Base-by-base conservation (phyloP, 139 green algal genomes). In the Chlorella vulgaris region DNA sequence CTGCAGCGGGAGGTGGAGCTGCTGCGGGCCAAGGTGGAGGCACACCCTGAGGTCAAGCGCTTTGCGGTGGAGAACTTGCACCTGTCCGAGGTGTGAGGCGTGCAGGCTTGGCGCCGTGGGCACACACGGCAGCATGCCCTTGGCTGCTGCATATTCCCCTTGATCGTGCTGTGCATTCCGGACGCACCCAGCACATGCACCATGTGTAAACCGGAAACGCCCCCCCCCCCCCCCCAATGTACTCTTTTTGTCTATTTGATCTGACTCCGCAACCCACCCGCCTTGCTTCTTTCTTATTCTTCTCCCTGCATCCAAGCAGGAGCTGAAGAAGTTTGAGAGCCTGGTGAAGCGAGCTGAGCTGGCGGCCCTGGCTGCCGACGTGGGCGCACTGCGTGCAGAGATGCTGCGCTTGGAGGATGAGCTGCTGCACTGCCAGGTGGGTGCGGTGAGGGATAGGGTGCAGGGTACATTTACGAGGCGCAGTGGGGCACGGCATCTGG, bases 31-130 rank as follows among this genome's bases (percentile, higher is more conserved):
- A 82, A 76, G 74, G 29, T 89, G 36, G 78, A 88, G 35, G 74
- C 79, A 35, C 83, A 92, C 42, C 86, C 87, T 22, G 88, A 92
- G 26, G 86, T 92, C 39, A 89, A 86, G 61, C 71, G 84, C 53
- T 91, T 87, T 85, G 87, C 87, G 58, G 82, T 86, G 21, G 87
- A 91, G 74, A 91, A 89, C 61, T 42, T 89, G 65, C 76, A 65
- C 1, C 76, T 91, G 22, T 22, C 21, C 8, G 39, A 80, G 33
- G 69, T 77, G 47, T n/a, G n/a, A n/a, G 29, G 78, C 21, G 70
- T 39, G 39, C 21, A 2, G 31, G 24, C 47, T 55, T 26, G 60
- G n/a, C 15, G 60, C 33, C 8, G n/a, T n/a, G n/a, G n/a, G n/a
- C n/a, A n/a, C n/a, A n/a, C n/a, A n/a, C n/a, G n/a, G n/a, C n/a